Evolutionary conservation across 176 grass and related monocot species (phyloP).

Genomic region (Aegilops bicornis): DNA sequence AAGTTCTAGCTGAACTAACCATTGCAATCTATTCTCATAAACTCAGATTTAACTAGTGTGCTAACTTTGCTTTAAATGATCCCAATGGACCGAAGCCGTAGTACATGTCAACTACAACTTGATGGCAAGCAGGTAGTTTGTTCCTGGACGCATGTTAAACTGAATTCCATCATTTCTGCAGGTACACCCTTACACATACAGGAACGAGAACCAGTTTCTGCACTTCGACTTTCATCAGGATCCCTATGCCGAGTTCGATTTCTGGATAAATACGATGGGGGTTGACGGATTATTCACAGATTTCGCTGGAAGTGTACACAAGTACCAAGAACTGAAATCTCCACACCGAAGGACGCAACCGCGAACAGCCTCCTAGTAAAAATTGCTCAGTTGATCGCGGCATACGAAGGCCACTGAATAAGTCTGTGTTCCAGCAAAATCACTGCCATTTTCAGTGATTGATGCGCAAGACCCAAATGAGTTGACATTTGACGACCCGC

Average conservation of each 20-base stretch:
- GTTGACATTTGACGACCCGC: not conserved
- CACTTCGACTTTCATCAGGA: constrained; percentile 91
- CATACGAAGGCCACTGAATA: constrained; percentile 52
- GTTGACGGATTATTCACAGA: constrained; percentile 95
- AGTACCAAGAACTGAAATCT: constrained; percentile 62
- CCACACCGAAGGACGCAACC: constrained; percentile 44
- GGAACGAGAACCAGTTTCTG: constrained; percentile 86
- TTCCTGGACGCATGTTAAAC: not conserved
- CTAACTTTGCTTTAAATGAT: not conserved
- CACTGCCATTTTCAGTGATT: not conserved
- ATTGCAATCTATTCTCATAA: not conserved
- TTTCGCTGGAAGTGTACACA: constrained; percentile 74
- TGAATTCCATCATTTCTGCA: constrained; percentile 32
- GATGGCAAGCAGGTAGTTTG: not conserved
- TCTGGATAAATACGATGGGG: constrained; percentile 79
- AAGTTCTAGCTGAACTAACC: not conserved
- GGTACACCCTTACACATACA: constrained; percentile 95
- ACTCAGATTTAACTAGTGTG: not conserved
- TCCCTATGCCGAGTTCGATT: constrained; percentile 73
- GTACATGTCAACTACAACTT: not conserved
- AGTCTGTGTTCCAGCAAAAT: not conserved
- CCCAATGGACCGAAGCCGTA: not conserved
- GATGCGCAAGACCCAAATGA: not conserved
- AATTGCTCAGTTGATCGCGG: constrained; percentile 68
- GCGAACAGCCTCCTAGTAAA: constrained; percentile 56